A percentile compares a stretch with the other conserved stretches of the same genome.
These are phyloP conservation scores for Xylaria flabelliformis DNA, from an alignment of 495 filamentous ascomycete species.

Conservation along the genomic window DNA sequence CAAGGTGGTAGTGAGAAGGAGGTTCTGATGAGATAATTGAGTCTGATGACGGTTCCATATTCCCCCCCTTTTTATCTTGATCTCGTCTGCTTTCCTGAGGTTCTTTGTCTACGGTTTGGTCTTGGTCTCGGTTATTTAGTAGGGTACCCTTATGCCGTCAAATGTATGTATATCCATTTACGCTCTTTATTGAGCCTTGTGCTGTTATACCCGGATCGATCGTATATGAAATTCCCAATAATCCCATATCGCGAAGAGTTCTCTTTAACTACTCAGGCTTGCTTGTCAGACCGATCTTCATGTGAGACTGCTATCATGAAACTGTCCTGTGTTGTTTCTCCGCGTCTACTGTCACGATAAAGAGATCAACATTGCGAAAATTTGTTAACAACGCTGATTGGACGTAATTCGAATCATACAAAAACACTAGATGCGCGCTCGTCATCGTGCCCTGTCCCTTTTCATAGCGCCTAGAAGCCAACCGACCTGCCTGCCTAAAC, in stretches of 20 bases:
- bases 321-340: too few species aligned
- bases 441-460: neutral
- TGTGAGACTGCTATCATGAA: neutral
- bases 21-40: slow-evolving; percentile 23
- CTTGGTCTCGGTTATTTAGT: neutral
- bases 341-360: neutral
- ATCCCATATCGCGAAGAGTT: neutral
- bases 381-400: neutral
- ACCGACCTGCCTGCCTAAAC: slow-evolving; percentile 18
- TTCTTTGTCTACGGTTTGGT: neutral
- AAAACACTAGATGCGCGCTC: neutral
- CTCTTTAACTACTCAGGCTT: neutral
- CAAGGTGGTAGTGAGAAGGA: neutral
- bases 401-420: neutral
- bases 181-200: neutral
- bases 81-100: neutral
- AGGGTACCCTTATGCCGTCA: neutral
- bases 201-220: slow-evolving; percentile 22
- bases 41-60: slow-evolving; percentile 14
- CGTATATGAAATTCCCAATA: slow-evolving; percentile 11
- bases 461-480: neutral
- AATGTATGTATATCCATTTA: slow-evolving; percentile 20
- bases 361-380: neutral
- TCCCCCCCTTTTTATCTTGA: neutral
- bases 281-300: neutral